Base-by-base conservation (phyloP, 1,284 basidiomycete genomes). In the Puccinia sorghi region DNA sequence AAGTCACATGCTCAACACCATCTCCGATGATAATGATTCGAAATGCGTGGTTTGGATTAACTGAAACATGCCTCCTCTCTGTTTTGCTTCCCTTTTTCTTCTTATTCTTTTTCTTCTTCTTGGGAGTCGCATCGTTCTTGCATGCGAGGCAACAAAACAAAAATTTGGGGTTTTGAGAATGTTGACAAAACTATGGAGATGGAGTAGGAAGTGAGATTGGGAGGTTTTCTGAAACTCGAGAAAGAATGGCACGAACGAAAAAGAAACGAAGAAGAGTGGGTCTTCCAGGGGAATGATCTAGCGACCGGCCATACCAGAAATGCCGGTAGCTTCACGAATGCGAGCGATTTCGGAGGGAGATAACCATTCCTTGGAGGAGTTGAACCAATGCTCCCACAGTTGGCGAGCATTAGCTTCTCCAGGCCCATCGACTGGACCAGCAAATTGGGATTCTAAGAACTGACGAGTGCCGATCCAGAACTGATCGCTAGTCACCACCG, bases 331-430 rank as follows among this genome's bases (percentile, higher is more conserved):
- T 37, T 83, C 83, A 57, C 83, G 59, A 39, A 84, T 82, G 50
- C 82, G 78, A 12, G 83, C 83, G 80, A 84, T 83, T 41, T 83
- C 80, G 22, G 73, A 79, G 25, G 83, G 82, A 46, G 80, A 72
- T 72, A 84, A 81, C 81, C 81, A 83, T 43, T 82, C 83, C 66
- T 81, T 81, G 43, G 76, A 79, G 15, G 82, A 81, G 12, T 57
- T 76, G 46, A 84, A 76, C 83, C 83, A 83, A 25, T 71, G 80
- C 75, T 84, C 83, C 81, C 82, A 84, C 2, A 81, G 81, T 66
- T 73, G 78, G 57, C 80, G 74, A 12, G 81, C 80, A 48, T 82
- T 79, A 22, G 70, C 75, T 32, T 83, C 83, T 6, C 61, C 52
- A 25, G 50, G 59, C 8, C 71, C 57, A 27, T 41, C 61, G 20